phyloP scores from a whole-genome alignment of 805 yeast species.

The Schwanniomyces occidentalis region DNA sequence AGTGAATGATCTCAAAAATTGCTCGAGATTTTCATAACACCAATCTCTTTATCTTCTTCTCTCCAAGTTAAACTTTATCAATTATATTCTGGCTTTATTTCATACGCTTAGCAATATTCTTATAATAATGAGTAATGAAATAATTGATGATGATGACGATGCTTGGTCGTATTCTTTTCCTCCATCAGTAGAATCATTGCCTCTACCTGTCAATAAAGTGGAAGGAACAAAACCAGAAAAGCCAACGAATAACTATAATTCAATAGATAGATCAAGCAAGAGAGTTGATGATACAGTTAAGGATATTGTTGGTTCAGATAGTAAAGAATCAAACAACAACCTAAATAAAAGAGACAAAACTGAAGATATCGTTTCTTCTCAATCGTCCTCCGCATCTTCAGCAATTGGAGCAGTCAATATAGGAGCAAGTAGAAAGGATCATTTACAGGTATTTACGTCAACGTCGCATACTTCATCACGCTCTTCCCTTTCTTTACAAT shows the following conservation, averaged over 20 bases:
- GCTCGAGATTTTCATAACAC: too few relatives aligned
- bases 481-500: slow-evolving; percentile 29
- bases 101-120: too few relatives aligned
- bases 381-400: slow-evolving; percentile 6
- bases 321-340: neutral
- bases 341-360: neutral
- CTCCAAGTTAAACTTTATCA: too few relatives aligned
- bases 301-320: too few relatives aligned
- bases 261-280: too few relatives aligned
- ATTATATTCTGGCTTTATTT: too few relatives aligned
- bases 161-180: slow-evolving; percentile 44
- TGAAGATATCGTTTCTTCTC: slow-evolving; percentile 5
- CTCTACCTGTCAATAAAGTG: slow-evolving; percentile 8
- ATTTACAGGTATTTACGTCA: neutral
- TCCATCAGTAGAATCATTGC: slow-evolving; percentile 32
- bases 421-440: slow-evolving; percentile 3
- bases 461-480: slow-evolving; percentile 7
- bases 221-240: neutral
- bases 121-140: slow-evolving; percentile 5
- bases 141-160: slow-evolving; percentile 36
- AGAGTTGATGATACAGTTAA: too few relatives aligned
- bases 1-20: too few relatives aligned
- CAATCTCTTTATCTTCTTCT: too few relatives aligned
- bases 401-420: neutral
- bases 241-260: too few relatives aligned